Conservation (phyloP, 2,329 filamentous ascomycete species). For the Westerdykella ornata region DNA sequence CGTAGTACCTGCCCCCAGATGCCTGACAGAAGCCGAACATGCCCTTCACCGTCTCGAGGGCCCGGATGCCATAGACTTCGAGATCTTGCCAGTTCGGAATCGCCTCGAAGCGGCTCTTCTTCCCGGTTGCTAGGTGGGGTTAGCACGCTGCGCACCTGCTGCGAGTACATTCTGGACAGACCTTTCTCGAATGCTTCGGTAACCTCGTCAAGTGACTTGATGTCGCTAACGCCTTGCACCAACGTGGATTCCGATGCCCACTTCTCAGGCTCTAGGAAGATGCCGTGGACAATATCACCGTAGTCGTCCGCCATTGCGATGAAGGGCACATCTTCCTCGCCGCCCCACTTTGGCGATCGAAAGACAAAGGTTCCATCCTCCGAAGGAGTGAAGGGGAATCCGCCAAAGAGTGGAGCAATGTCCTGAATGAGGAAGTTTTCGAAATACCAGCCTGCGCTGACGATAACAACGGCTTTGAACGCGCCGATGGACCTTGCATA, state of each 20-base stretch:
- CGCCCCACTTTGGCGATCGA: slow-evolving; percentile 37
- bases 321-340: slow-evolving; percentile 36
- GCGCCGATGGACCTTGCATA: slow-evolving; percentile 29
- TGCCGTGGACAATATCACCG: slow-evolving; percentile 44
- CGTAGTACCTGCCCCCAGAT: slow-evolving; percentile 16
- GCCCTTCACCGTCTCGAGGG: slow-evolving; percentile 14
- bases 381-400: slow-evolving; percentile 37
- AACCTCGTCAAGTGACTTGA: slow-evolving; percentile 26
- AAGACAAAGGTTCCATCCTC: slow-evolving; percentile 37
- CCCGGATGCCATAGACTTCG: slow-evolving; percentile 13
- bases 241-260: slow-evolving; percentile 29
- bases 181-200: slow-evolving; percentile 33
- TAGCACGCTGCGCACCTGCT: not conserved
- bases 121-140: slow-evolving; percentile 10
- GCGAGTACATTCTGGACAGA: slow-evolving; percentile 3
- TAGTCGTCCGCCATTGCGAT: slow-evolving; percentile 40
- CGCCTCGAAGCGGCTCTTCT: slow-evolving; percentile 16
- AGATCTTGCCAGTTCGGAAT: slow-evolving; percentile 13
- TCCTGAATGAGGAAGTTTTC: slow-evolving; percentile 39
- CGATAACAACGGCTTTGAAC: slow-evolving; percentile 35
- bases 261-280: slow-evolving; percentile 38
- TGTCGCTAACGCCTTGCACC: slow-evolving; percentile 37
- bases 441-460: slow-evolving; percentile 40
- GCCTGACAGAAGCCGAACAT: slow-evolving; percentile 20
- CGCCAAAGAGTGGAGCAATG: slow-evolving; percentile 35